phyloP scores from a whole-genome alignment of 2,329 filamentous ascomycete genomes.

The Coniochaeta sp. region DNA sequence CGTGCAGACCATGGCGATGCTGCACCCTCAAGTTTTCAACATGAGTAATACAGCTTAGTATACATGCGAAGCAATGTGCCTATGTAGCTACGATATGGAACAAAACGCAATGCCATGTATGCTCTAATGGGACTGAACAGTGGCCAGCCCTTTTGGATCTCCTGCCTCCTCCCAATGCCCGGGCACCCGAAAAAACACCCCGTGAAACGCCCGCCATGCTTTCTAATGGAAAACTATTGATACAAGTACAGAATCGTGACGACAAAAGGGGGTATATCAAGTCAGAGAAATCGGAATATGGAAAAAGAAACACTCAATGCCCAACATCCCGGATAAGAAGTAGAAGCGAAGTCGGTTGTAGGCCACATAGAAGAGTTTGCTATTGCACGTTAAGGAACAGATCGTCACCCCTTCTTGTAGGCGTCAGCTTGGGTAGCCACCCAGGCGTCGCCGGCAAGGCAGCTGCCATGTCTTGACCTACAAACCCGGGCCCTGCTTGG shows the following conservation, averaged over 20 bases:
- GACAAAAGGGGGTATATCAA: neutral
- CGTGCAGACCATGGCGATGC: no score
- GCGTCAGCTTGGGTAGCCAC: slow-evolving; percentile 60
- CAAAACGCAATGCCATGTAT: neutral
- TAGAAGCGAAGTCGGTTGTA: neutral
- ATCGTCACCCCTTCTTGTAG: slow-evolving; percentile 58
- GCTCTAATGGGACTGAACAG: neutral
- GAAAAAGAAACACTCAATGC: neutral
- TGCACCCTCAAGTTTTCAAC: no score
- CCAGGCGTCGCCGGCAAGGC: slow-evolving; percentile 40
- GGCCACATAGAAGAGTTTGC: neutral
- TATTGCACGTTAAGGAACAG: slow-evolving; percentile 50
- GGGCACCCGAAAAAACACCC: neutral
- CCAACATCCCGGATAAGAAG: neutral
- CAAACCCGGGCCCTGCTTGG: neutral
- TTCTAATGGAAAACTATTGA: neutral
- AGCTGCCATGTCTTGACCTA: neutral
- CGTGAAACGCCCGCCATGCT: neutral
- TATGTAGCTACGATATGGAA: no score
- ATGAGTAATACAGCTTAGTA: no score
- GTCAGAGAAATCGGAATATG: neutral
- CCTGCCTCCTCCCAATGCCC: neutral
- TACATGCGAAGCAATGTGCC: no score
- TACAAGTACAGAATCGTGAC: neutral
- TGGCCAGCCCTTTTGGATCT: neutral